Percentiles rank a stretch among this genome's conserved stretches.
Evolutionary conservation across 2,329 filamentous ascomycete genomes (phyloP).

Genomic region (Colletotrichum sp.): DNA sequence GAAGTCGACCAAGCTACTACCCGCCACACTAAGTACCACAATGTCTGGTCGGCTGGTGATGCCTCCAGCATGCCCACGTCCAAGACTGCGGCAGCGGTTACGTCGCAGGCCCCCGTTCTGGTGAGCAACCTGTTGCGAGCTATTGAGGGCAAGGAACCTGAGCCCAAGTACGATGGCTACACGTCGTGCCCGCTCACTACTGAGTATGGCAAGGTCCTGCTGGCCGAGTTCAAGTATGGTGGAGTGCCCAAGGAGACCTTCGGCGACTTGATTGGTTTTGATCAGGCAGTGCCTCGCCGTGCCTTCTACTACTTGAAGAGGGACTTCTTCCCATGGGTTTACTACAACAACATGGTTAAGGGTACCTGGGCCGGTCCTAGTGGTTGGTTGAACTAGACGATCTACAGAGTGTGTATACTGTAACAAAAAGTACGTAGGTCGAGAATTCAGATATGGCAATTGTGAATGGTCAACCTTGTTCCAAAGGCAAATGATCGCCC

Average conservation of each 20-base stretch:
- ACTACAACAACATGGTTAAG: slow-evolving; percentile 64
- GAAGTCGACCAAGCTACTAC: slow-evolving; percentile 59
- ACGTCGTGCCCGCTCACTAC: slow-evolving; percentile 60
- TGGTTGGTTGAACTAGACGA: slow-evolving; percentile 42
- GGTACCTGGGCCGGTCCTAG: slow-evolving; percentile 67
- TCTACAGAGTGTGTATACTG: background rate
- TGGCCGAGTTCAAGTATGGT: slow-evolving; percentile 71
- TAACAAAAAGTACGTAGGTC: background rate
- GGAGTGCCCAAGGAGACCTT: slow-evolving; percentile 69
- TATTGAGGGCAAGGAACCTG: slow-evolving; percentile 48
- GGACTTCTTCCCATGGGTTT: slow-evolving; percentile 72
- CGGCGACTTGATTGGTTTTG: slow-evolving; percentile 55
- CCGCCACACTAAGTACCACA: slow-evolving; percentile 57
- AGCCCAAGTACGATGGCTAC: slow-evolving; percentile 57
- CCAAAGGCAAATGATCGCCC: background rate
- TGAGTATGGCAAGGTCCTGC: slow-evolving; percentile 65
- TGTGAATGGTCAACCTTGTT: background rate
- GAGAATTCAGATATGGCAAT: background rate
- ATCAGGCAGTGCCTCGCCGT: slow-evolving; percentile 60
- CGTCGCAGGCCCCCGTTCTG: slow-evolving; percentile 54
- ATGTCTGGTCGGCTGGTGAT: slow-evolving; percentile 65
- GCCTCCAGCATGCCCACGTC: slow-evolving; percentile 64
- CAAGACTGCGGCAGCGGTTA: slow-evolving; percentile 60
- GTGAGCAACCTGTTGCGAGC: slow-evolving; percentile 51
- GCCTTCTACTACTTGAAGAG: slow-evolving; percentile 69